Base-by-base conservation (phyloP, 306 rosid species). In the Dryas alaskensis region DNA sequence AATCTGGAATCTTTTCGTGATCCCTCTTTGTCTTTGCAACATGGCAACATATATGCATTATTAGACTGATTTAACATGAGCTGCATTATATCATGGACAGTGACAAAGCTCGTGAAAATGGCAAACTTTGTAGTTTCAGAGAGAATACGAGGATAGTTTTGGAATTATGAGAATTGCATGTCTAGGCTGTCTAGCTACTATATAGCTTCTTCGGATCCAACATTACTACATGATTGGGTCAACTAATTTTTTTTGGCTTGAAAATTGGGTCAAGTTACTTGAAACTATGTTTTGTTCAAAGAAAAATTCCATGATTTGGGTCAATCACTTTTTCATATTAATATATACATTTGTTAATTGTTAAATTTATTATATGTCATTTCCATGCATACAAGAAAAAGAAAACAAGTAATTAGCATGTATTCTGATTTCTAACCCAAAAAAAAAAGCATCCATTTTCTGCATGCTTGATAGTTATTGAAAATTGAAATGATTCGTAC, bases 91-190 rank as follows among this genome's bases (percentile, higher is more conserved):
- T 65, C 66, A 55, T 67, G 81, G 88, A 89, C 88, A 78, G 84
- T 74, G 94, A 77, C 91, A 85, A 91, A 76, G 84, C 96, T 91
- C 98, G 97, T 93, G 98, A 89, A 62, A 70, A 60, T 85, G 89
- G 87, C 84, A 85, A 42, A 17, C 17, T 49, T 59, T 37, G 93
- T 76, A 76, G 81, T 78, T 83, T 48, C 60, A 39, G 12, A 5
- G 11, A n/a, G 44, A 12, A 3, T 3, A 0, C 25, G 2, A 19
- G 71, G 79, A 80, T 54, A 48, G 60, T 52, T 80, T 76, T 78
- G 50, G 76, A 73, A 16, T 16, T 59, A n/a, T 17, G 67, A 40
- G 67, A 16, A 1, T 60, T 37, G 19, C 37, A 31, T 31, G 37
- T 31, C 37, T 31, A 31, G 37, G 19, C 19, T 19, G 19, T 19